phyloP scores from a whole-genome alignment of 306 rosid genomes.

The Lotus japonicus region DNA sequence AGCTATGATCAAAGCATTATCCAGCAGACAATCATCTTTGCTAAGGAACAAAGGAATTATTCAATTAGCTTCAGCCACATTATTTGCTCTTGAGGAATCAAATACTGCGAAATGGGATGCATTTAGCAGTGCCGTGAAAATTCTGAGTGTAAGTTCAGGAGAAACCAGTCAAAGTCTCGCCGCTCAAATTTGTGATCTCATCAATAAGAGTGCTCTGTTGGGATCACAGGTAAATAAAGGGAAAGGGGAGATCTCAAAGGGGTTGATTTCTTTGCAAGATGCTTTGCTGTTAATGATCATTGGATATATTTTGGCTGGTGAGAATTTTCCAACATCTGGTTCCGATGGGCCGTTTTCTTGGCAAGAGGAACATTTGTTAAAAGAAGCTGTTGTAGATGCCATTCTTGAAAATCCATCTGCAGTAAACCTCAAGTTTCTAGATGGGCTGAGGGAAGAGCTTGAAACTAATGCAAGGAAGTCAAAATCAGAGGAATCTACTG shows the following conservation, averaged over 20 bases:
- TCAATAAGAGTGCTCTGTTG: constrained; percentile 65
- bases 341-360: constrained; percentile 91
- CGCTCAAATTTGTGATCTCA: constrained; percentile 78
- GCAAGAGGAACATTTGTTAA: constrained; percentile 89
- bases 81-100: constrained; percentile 63
- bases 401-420: constrained; percentile 74
- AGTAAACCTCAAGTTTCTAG: constrained; percentile 68
- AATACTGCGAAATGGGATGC: constrained; percentile 77
- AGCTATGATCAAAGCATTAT: constrained; percentile 67
- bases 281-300: constrained; percentile 65
- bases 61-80: constrained; percentile 75
- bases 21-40: constrained; percentile 60
- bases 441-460: constrained; percentile 75
- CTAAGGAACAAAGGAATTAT: constrained; percentile 84
- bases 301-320: constrained; percentile 89
- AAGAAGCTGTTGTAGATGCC: constrained; percentile 79
- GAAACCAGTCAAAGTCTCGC: constrained; percentile 95
- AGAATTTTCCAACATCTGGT: constrained; percentile 82
- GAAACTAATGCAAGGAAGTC: constrained; percentile 51
- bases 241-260: constrained; percentile 44
- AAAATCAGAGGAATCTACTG: constrained; percentile 47
- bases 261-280: constrained; percentile 72
- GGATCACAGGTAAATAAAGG: constrained; percentile 49
- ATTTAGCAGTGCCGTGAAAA: constrained; percentile 71
- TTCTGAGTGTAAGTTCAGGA: constrained; percentile 57